Base-by-base conservation (phyloP, 2,329 filamentous ascomycete species). In the Arthrobotrys megalospora region DNA sequence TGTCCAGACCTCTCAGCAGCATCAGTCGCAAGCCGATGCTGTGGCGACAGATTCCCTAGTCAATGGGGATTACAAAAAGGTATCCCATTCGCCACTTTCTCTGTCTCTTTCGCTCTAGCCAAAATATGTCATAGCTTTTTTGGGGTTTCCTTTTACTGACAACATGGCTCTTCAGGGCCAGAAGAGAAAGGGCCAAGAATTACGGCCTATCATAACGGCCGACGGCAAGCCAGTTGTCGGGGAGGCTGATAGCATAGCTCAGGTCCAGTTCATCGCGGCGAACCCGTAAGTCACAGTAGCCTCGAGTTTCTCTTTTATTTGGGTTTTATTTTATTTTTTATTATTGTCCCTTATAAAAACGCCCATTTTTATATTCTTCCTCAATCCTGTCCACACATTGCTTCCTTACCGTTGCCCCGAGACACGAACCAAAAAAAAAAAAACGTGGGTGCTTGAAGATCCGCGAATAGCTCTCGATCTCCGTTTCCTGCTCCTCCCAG, bases 151-250 rank as follows among this genome's bases (percentile, higher is more conserved):
- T 60, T 60, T 76, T 62, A 50, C 73, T 77, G 66, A 77, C 73
- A 52, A 48, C 67, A 50, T 48, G 52, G 66, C 50, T 58, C 58
- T 64, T 77, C 58, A 32, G 66, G 55, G 60, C 32, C 50, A 70
- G 55, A 77, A 77, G 73, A 77, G 73, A 66, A 77, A 77, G 73
- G 73, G 73, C 66, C 73, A 77, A 63, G 73, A 77, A 43, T 41
- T 77, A 55, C 73, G 73, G 60, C 73, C 73, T 41, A 77, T 77
- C 55, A 77, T 77, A 77, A 77, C 73, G 62, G 73, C 73, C 38
- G 73, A 77, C 38, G 73, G 73, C 41, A 77, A 77, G 43, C 73
- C 73, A 58, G 73, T 77, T 47, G 73, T 77, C 38, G 73, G 73
- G 34, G 73, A 77, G 65, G 73, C 60, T 69, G 73, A 77, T 66